Base-by-base conservation (phyloP, 1,284 basidiomycete species). In the Melampsora americana region DNA sequence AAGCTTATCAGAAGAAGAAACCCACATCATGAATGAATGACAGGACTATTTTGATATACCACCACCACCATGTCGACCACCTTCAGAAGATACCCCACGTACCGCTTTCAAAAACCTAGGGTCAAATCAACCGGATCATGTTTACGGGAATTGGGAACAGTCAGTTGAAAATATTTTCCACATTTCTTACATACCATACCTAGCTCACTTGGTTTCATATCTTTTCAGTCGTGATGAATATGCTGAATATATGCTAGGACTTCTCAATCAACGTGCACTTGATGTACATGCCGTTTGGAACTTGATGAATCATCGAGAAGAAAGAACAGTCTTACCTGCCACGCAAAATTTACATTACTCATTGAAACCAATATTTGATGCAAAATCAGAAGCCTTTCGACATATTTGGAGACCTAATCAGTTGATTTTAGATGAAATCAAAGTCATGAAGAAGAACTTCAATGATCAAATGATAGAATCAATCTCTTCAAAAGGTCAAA, bases 371-470 rank as follows among this genome's bases (percentile, higher is more conserved):
- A 7, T 56, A 23, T 56, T 56, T 23, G 53, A 56, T 56, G 53
- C 53, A 56, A 56, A 56, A 28, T 56, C 53, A 23, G 53, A 56
- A 28, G 53, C 20, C 9, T 23, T 56, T 23, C 53, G 18, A 56
- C 53, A 56, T 56, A 56, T 56, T 28, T 56, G 53, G 53, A n/a
- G 53, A 56, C 53, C 53, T n/a, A 56, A 56, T 28, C 20, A 56
- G 53, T 1, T 23, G 5, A 28, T 56, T 23, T 28, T 56, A n/a
- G 53, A 56, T n/a, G 53, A 56, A 28, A 56, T 56, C 5, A n/a
- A 23, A n/a, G 7, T 23, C 6, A 56, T 56, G 53, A 56, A 56
- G 26, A 56, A 56, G 12, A 28, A 56, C 20, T 18, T 56, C 18
- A 9, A 56, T 56, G 12, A 23, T 28, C 2, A 12, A 56, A 56